phyloP scores from a whole-genome alignment of 2,329 filamentous ascomycete genomes.

The Talaromyces verruculosus region DNA sequence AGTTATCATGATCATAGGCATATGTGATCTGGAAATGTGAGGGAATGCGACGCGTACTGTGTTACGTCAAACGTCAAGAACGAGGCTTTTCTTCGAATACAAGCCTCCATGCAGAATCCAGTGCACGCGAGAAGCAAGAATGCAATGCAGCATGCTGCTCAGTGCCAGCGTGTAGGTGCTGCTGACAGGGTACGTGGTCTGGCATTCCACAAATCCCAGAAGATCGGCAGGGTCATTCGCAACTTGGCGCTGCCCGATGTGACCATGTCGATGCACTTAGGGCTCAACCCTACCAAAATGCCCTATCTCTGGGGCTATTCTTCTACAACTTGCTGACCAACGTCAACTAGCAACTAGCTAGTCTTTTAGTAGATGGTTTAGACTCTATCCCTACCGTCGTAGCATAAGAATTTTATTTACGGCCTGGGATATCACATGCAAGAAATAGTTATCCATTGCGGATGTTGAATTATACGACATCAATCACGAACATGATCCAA shows the following conservation, averaged over 20 bases:
- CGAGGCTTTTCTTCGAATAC: neutral
- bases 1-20: neutral
- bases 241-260: slow-evolving; percentile 6
- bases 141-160: neutral
- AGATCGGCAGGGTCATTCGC: slow-evolving; percentile 1
- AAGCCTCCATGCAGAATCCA: neutral
- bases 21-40: neutral
- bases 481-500: neutral
- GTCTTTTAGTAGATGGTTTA: neutral
- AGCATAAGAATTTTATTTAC: neutral
- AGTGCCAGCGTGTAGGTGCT: neutral
- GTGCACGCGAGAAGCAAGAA: neutral
- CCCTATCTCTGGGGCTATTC: neutral
- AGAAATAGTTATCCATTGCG: neutral
- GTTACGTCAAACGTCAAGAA: neutral
- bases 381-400: neutral
- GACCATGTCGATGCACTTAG: neutral
- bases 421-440: neutral
- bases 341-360: neutral
- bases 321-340: neutral
- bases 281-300: slow-evolving; percentile 4
- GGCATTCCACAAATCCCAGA: neutral
- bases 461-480: neutral
- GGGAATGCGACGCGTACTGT: neutral
- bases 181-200: slow-evolving; percentile 7